phyloP scores from a whole-genome alignment of 331 rosid species.

The Saraca asoca region DNA sequence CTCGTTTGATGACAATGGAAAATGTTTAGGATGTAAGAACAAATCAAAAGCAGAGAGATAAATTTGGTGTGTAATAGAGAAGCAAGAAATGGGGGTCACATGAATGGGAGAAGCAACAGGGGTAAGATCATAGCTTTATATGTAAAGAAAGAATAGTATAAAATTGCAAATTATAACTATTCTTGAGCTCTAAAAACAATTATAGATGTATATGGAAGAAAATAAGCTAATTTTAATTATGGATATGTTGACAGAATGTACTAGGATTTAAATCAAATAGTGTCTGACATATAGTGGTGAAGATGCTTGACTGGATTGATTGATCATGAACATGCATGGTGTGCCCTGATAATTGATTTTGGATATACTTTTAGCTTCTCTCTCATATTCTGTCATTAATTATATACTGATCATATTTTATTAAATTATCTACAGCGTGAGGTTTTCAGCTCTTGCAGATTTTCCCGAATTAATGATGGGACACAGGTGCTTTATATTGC shows the following conservation, averaged over 20 bases:
- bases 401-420: constrained; percentile 37
- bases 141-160: not conserved
- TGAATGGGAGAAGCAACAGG: constrained; percentile 1
- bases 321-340: constrained; percentile 19
- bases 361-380: not conserved
- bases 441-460: constrained; percentile 70
- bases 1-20: constrained; percentile 15
- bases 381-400: constrained; percentile 11
- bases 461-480: constrained; percentile 57
- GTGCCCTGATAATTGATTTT: constrained; percentile 3
- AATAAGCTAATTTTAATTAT: constrained; percentile 5
- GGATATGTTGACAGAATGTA: constrained; percentile 6
- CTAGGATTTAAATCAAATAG: not conserved
- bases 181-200: not conserved
- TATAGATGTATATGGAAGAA: constrained; percentile 19
- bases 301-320: constrained; percentile 1
- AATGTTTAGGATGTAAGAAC: constrained; percentile 3
- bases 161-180: constrained; percentile 18
- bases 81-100: not conserved
- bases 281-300: constrained; percentile 12
- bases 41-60: not conserved
- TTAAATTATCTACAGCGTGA: constrained; percentile 62
- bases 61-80: constrained; percentile 12
- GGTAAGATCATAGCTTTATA: constrained; percentile 4
- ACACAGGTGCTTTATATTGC: constrained; percentile 62